Conservation (phyloP, 2,329 filamentous ascomycete genomes). For the Ophiostoma ips region DNA sequence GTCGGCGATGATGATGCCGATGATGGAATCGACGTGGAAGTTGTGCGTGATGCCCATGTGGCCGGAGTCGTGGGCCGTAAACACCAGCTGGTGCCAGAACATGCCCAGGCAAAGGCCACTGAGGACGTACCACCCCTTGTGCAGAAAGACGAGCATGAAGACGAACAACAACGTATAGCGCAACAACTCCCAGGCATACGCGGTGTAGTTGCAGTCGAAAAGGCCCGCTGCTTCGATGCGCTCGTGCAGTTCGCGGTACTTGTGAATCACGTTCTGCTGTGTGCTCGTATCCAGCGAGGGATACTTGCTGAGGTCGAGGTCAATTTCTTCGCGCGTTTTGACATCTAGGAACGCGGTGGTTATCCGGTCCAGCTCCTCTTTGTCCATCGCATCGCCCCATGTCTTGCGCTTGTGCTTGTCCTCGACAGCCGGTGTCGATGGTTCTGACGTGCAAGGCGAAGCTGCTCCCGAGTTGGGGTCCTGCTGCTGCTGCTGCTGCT, state of each 20-base stretch:
- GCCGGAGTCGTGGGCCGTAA: conserved; percentile 85
- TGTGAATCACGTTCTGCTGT: conserved; percentile 61
- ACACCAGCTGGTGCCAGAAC: conserved; percentile 91
- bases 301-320: conserved; percentile 66
- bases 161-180: conserved; percentile 59
- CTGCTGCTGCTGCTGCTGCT: not conserved
- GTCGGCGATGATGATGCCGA: conserved; percentile 83
- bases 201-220: conserved; percentile 70
- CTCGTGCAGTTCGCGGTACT: conserved; percentile 67
- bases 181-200: conserved; percentile 59
- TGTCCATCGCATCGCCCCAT: not conserved
- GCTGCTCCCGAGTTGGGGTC: not conserved
- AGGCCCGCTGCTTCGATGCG: conserved; percentile 61
- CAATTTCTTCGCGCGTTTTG: conserved; percentile 59
- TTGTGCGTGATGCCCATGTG: conserved; percentile 96
- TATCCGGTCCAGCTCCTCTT: not conserved
- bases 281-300: conserved; percentile 60
- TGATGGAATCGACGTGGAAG: conserved; percentile 67
- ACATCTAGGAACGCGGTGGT: conserved; percentile 53
- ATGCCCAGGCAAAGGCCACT: conserved; percentile 65
- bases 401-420: not conserved
- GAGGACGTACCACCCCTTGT: conserved; percentile 49
- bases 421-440: not conserved
- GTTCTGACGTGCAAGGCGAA: not conserved
- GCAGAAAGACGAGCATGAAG: conserved; percentile 47